phyloP scores from a whole-genome alignment of 1,284 basidiomycete species.

The Phellinidium pouzarii region DNA sequence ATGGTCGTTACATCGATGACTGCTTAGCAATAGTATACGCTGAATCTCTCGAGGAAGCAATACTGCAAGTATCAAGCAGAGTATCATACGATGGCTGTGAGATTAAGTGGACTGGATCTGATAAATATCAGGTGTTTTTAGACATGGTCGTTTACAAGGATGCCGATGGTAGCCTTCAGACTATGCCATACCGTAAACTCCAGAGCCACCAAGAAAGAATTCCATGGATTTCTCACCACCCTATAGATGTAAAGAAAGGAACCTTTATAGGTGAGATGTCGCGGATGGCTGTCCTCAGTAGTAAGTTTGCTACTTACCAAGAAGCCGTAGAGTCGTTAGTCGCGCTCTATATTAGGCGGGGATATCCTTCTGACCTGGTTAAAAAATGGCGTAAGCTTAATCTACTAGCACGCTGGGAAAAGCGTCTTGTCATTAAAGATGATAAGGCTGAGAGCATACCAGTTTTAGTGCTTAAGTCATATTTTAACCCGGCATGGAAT shows the following conservation, averaged over 20 bases:
- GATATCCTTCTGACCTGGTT: slow-evolving; percentile 26
- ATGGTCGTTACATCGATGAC: slow-evolving; percentile 35
- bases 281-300: slow-evolving; percentile 31
- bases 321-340: slow-evolving; percentile 24
- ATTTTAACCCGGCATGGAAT: slow-evolving; percentile 16
- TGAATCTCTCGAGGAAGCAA: slow-evolving; percentile 21
- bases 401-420: slow-evolving; percentile 9
- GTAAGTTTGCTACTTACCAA: slow-evolving; percentile 24
- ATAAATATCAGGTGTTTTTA: slow-evolving; percentile 29
- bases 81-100: slow-evolving; percentile 26
- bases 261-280: slow-evolving; percentile 33
- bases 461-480: slow-evolving; percentile 23
- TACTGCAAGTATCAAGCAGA: slow-evolving; percentile 9
- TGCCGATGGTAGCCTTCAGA: slow-evolving; percentile 20
- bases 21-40: slow-evolving; percentile 28
- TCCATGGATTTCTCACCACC: slow-evolving; percentile 32
- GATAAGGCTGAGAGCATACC: slow-evolving; percentile 5
- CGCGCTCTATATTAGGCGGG: slow-evolving; percentile 26
- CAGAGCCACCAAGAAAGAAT: slow-evolving; percentile 31
- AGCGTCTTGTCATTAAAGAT: slow-evolving; percentile 14
- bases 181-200: slow-evolving; percentile 28
- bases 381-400: neutral
- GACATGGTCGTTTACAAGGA: slow-evolving; percentile 25
- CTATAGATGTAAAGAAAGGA: slow-evolving; percentile 30
- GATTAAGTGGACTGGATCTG: slow-evolving; percentile 27